phyloP scores from a whole-genome alignment of 768 basidiomycete species.

The Macrolepiota albuminosa region DNA sequence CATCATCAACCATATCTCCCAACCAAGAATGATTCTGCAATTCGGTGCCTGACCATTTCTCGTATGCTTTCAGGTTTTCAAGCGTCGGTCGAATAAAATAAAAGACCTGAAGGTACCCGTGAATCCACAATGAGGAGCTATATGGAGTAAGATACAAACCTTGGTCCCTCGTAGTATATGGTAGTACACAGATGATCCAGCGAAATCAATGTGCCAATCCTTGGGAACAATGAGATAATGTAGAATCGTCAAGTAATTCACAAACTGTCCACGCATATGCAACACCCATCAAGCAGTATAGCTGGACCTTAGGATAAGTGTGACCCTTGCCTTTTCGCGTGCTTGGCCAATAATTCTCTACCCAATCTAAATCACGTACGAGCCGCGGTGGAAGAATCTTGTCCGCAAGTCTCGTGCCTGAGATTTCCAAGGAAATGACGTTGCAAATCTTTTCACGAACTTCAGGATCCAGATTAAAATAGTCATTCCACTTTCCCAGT shows the following conservation, averaged over 20 bases:
- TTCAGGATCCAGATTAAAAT: slow-evolving; percentile 64
- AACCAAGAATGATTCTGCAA: slow-evolving; percentile 86
- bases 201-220: slow-evolving; percentile 99
- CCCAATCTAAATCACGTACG: slow-evolving; percentile 92
- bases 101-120: slow-evolving; percentile 55
- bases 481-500: slow-evolving; percentile 85
- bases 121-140: background rate
- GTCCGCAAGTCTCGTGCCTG: slow-evolving; percentile 76
- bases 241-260: slow-evolving; percentile 9
- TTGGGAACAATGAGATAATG: slow-evolving; percentile 23
- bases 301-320: slow-evolving; percentile 86
- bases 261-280: slow-evolving; percentile 89
- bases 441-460: slow-evolving; percentile 86
- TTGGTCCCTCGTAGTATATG: slow-evolving; percentile 85
- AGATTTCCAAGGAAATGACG: slow-evolving; percentile 93
- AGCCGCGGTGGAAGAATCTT: slow-evolving; percentile 78
- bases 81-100: slow-evolving; percentile 92
- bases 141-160: slow-evolving; percentile 34
- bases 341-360: slow-evolving; percentile 91
- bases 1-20: slow-evolving; percentile 89
- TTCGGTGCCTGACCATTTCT: slow-evolving; percentile 92
- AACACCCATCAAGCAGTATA: slow-evolving; percentile 97
- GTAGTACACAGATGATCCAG: slow-evolving; percentile 97
- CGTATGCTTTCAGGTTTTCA: slow-evolving; percentile 84
- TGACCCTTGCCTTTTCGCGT: slow-evolving; percentile 69